Base-by-base conservation (phyloP, 1,139 yeast species). In the Kodamaea fungicola region DNA sequence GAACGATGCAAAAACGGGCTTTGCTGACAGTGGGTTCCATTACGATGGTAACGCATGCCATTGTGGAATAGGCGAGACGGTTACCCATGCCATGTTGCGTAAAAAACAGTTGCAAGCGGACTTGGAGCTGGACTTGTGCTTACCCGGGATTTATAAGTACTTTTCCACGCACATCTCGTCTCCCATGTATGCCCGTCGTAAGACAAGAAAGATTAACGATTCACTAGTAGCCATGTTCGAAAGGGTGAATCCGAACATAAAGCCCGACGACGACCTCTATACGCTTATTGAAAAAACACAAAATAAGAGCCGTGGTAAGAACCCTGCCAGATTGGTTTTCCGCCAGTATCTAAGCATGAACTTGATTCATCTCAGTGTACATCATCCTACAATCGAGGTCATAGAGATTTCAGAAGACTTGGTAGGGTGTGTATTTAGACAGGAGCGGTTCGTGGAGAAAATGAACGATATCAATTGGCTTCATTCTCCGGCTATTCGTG, bases 381-480 rank as follows among this genome's bases (percentile, higher is more conserved):
- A 34, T 3, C 39, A 49, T 12, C 39, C 42, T 2, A 39, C 42
- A 19, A 22, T 37, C 9, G 30, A 26, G n/a, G 35, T 23, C 2
- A 43, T 52, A 21, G 44, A 43, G 13, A 43, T 55, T 34, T 51
- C 50, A 30, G 64, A 58, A 38, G 64, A 64, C 40, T 49, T 67
- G 34, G 64, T 60, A 8, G 62, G 61, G 0, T 57, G 62, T 35
- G 61, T 64, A 7, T 16, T 54, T 13, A 49, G 64, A 8, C 71
- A 67, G 41, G 59, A 57, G 28, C 38, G 51, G 8, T 67, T 67
- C 40, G 52, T 57, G 7, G 55, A 50, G 22, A 59, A 57, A 35
- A 61, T 67, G 57, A 59, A 57, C 33, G 41, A 48, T 5, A 34
- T 61, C 6, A 56, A 62, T 39, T 63, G 67, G 68, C 39, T 65